Evolutionary conservation across 768 basidiomycete species (phyloP), one percentile per base, ranked within the genome.

Genomic region (Agrocybe chaxingu): DNA sequence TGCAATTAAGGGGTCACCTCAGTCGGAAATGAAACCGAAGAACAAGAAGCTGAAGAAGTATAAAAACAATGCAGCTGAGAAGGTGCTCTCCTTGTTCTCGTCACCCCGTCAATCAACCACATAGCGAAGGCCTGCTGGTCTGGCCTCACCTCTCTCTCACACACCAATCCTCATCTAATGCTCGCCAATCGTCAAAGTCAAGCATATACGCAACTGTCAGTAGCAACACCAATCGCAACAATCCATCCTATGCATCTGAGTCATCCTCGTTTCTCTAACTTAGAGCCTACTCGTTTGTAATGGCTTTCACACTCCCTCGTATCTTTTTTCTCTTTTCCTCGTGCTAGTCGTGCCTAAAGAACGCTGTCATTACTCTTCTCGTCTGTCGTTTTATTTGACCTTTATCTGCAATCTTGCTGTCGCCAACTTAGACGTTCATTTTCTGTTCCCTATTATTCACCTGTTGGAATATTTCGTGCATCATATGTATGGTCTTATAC

Each of bases 11-110:
- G 57, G 53, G 7, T 57, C 60, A n/a, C 54, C 54, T 8, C 48
- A 43, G 36, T 37, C 47, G 39, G 71, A 75, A n/a, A 78, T 84
- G 60, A 84, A 81, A 63, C 72, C 72, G 53, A 85, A 79, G 79
- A 82, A 66, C 61, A 89, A 81, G 74, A 91, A 87, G 68, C 66
- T 89, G 67, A 88, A 85, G 76, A 90, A 85, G 71, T 89, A 89
- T 73, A 92, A 91, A 71, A 85, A 90, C 62, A 87, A 85, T 54
- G 89, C 24, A 24, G 24, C 90, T 2, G 89, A 91, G 73, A 92
- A 92, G 57, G 79, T 92, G 48, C 76, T 92, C 51, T 89, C 89
- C 31, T 72, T 92, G 55, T 92, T 92, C 66, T 85, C 85, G 38
- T 81, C 86, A 24, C 85, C 87, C 53, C 85, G 79, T 51, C 79